A percentile compares a stretch with the other conserved stretches of the same genome.
These are phyloP conservation scores for Parasarocladium wereldwijsianum DNA, from an alignment of 2,329 filamentous ascomycete genomes.

Conservation along the genomic window DNA sequence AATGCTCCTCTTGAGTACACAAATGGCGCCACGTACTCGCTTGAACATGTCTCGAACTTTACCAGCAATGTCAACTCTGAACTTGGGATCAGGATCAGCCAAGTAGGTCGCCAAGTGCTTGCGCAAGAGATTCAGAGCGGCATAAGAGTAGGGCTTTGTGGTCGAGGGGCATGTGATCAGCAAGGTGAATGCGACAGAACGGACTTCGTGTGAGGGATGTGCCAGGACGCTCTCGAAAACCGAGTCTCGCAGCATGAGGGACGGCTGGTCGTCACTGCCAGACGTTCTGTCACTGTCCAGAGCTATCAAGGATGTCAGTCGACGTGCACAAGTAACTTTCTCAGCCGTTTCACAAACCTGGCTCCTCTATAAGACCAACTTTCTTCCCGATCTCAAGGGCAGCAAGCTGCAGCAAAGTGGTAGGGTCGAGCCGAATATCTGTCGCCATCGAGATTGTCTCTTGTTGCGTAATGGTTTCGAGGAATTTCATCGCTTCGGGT, in stretches of 20 bases:
- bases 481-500: slow-evolving; percentile 36
- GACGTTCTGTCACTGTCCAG: slow-evolving; percentile 12
- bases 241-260: slow-evolving; percentile 22
- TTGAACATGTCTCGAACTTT: slow-evolving; percentile 64
- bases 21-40: slow-evolving; percentile 54
- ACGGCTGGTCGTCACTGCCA: slow-evolving; percentile 12
- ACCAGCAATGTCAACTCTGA: slow-evolving; percentile 66
- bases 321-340: too few relatives aligned
- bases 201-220: slow-evolving; percentile 47
- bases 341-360: slow-evolving; percentile 30
- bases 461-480: slow-evolving; percentile 40
- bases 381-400: slow-evolving; percentile 61
- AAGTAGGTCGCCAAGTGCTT: slow-evolving; percentile 57
- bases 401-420: slow-evolving; percentile 46
- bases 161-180: slow-evolving; percentile 62
- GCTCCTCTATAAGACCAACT: slow-evolving; percentile 52
- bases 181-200: slow-evolving; percentile 69
- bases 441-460: slow-evolving; percentile 30
- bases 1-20: slow-evolving; percentile 34
- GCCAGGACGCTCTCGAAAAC: slow-evolving; percentile 37
- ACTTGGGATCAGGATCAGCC: slow-evolving; percentile 73
- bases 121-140: slow-evolving; percentile 47
- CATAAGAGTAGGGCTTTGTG: slow-evolving; percentile 54
- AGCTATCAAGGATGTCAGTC: too few relatives aligned
- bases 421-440: slow-evolving; percentile 30